Conservation (phyloP, 805 yeast genomes). For the Yarrowia sp. region DNA sequence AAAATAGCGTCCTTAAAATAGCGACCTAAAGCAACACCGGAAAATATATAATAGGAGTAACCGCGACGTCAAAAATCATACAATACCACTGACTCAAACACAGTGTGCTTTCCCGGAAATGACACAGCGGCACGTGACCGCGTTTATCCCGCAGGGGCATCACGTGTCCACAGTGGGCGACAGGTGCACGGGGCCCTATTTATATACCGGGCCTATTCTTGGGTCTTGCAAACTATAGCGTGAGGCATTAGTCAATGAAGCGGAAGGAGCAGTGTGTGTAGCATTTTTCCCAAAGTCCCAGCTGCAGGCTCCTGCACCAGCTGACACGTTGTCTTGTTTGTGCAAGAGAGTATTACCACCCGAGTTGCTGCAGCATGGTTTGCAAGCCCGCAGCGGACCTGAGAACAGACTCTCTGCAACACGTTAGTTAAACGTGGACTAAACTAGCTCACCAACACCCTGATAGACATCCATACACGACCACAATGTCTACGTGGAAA, state of each 20-base stretch:
- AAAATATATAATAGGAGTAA: too few species aligned
- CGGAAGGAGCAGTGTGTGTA: too few species aligned
- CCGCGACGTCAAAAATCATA: too few species aligned
- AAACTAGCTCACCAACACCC: constrained; percentile 22
- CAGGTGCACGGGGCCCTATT: not conserved
- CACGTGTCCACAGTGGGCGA: not conserved
- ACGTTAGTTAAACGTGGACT: constrained; percentile 17
- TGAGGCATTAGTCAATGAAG: constrained; percentile 1
- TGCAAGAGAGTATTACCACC: not conserved
- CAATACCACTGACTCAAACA: too few species aligned
- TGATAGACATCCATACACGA: constrained; percentile 4
- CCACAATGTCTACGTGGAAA: constrained; percentile 30
- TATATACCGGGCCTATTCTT: too few species aligned
- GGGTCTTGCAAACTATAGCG: too few species aligned
- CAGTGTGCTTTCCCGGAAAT: not conserved
- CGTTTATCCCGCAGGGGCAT: constrained; percentile 9
- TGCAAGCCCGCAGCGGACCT: constrained; percentile 2
- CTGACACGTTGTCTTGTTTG: constrained; percentile 21
- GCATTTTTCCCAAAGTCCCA: too few species aligned
- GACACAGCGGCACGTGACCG: not conserved
- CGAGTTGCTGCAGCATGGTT: constrained; percentile 3
- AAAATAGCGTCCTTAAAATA: too few species aligned
- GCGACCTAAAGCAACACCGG: too few species aligned
- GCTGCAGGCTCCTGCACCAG: not conserved
- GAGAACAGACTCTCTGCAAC: constrained; percentile 17